Evolutionary conservation across 176 grass and related monocot species (phyloP), one percentile per base, ranked within the genome.

Genomic region (Zizania latifolia): DNA sequence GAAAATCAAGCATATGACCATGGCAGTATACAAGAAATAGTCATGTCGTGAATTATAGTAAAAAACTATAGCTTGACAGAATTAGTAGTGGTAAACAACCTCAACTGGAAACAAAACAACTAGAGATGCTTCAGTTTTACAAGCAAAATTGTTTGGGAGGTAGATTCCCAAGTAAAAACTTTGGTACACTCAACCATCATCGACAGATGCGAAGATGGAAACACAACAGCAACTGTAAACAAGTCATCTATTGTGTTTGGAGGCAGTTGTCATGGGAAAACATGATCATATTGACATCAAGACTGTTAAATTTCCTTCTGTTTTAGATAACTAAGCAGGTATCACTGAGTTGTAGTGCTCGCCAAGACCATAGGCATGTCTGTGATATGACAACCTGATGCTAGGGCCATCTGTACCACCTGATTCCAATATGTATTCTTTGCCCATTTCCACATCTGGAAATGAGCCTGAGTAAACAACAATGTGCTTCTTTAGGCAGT

Each of bases 341-440:
- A 92, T 68, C 70, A 92, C 86, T 4, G 95, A 98, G 71, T 98
- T 98, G 61, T 94, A 98, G 83, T 94, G 95, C 91, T 98, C 95
- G 3, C 95, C 95, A 2, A 98, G 89, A 57, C 95, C 91, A 82
- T 94, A 94, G n/a, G 89, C 89, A 61, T 98, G 95, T 69, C 63
- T 91, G 61, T 98, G 94, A 72, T 88, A 98, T 1, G 95, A 98
- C 53, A 98, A 67, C 84, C 84, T 75, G 53, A 98, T 89, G 80
- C 84, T 88, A 7, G 70, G 27, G 55, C 81, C 82, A 13, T 58
- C 51, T 10, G 12, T 17, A 3, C n/a, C 50, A 62, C 41, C 79
- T 17, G 48, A 58, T 61, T 79, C 84, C 39, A 64, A 68, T 60
- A 86, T 94, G 76, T 98, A 94, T 75, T 98, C 91, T 78, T 94